These are phyloP conservation scores for Globisporangium cederbergense DNA, from an alignment of 352 stramenopile genomes.

Conservation along the genomic window DNA sequence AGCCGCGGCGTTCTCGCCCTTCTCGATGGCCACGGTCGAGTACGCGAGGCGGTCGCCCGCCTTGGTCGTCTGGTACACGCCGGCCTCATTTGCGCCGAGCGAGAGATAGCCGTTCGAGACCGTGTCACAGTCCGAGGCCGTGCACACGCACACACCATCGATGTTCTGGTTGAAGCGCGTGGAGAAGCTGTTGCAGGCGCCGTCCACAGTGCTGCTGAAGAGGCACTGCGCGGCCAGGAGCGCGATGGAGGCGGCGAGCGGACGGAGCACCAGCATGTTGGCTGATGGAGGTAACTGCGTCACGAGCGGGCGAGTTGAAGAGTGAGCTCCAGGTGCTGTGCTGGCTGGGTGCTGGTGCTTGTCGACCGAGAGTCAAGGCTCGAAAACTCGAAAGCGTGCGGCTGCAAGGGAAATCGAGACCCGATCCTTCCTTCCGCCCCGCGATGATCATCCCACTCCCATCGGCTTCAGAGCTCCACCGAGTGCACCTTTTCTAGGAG, in stretches of 20 bases:
- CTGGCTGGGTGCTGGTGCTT: not conserved
- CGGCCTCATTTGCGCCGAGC: slow-evolving; percentile 34
- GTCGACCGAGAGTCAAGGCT: not conserved
- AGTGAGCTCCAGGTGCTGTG: slow-evolving; percentile 3
- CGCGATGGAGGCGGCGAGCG: slow-evolving; percentile 10
- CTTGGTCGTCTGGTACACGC: slow-evolving; percentile 51
- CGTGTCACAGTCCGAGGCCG: slow-evolving; percentile 44
- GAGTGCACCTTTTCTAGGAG: not conserved
- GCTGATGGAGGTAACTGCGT: slow-evolving; percentile 1
- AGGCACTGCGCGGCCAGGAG: slow-evolving; percentile 17
- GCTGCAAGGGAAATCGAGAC: too few species aligned
- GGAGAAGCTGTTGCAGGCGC: slow-evolving; percentile 29
- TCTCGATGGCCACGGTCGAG: slow-evolving; percentile 27
- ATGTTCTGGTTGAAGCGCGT: slow-evolving; percentile 40
- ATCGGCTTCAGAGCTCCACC: not conserved
- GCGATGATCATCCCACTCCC: slow-evolving; percentile 2
- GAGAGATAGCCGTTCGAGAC: slow-evolving; percentile 44
- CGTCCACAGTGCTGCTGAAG: slow-evolving; percentile 9
- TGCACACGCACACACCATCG: slow-evolving; percentile 52
- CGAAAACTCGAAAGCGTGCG: not conserved
- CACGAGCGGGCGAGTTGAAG: slow-evolving; percentile 7
- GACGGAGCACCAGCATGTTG: slow-evolving; percentile 17
- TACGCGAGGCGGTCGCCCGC: slow-evolving; percentile 45
- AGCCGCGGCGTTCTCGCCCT: slow-evolving; percentile 14
- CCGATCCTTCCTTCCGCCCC: not conserved